Conservation (phyloP, 2,329 filamentous ascomycete species). For the Fusarium coicis region DNA sequence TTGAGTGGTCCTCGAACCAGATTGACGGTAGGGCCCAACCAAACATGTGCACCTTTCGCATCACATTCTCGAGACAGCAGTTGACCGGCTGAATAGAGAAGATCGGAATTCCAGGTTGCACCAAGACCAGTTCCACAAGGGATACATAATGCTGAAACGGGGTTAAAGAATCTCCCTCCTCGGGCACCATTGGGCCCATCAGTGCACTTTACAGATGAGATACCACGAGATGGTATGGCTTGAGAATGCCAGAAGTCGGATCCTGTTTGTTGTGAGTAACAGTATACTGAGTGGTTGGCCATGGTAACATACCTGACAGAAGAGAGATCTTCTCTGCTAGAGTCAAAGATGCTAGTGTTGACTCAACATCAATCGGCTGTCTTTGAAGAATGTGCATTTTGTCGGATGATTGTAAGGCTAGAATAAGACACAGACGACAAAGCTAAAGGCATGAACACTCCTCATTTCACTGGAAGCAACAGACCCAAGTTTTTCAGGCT, state of each 20-base stretch:
- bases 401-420: background rate
- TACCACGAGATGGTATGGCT: background rate
- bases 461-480: background rate
- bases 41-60: slow-evolving; percentile 64
- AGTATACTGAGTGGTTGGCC: fast-evolving
- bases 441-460: background rate
- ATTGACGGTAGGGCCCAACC: slow-evolving; percentile 71
- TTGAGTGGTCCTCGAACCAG: slow-evolving; percentile 70
- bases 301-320: background rate
- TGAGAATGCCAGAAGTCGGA: slow-evolving; percentile 19
- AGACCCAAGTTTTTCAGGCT: background rate
- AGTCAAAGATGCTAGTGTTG: slow-evolving; percentile 14
- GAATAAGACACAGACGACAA: background rate
- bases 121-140: slow-evolving; percentile 46
- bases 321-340: slow-evolving; percentile 22
- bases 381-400: slow-evolving; percentile 18
- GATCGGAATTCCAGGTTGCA: slow-evolving; percentile 50
- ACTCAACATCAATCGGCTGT: slow-evolving; percentile 12
- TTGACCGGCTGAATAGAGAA: slow-evolving; percentile 22
- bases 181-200: slow-evolving; percentile 33
- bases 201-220: slow-evolving; percentile 14
- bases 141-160: slow-evolving; percentile 22
- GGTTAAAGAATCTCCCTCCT: slow-evolving; percentile 27
- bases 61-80: slow-evolving; percentile 31
- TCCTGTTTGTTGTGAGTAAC: background rate